Conservation (phyloP, 2,329 filamentous ascomycete genomes). For the Lecanicillium sp. region DNA sequence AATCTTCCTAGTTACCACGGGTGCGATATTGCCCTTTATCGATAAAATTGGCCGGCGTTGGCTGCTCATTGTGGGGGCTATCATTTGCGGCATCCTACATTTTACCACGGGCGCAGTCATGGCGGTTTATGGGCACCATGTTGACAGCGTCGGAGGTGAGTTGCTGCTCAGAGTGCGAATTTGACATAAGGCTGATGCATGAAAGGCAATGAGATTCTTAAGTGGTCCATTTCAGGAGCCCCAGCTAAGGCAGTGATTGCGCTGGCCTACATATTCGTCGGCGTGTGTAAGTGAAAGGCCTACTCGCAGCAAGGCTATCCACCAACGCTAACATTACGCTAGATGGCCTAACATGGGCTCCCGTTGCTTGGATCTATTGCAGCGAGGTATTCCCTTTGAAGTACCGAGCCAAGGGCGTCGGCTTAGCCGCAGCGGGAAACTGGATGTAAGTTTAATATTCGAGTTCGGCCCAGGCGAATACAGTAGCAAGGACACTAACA, state of each 20-base stretch:
- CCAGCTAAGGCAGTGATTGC: slow-evolving; percentile 43
- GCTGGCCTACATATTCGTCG: slow-evolving; percentile 39
- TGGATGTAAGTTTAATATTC: slow-evolving; percentile 21
- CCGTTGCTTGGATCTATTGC: slow-evolving; percentile 42
- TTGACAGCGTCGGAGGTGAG: slow-evolving; percentile 30
- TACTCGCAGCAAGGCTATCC: no score
- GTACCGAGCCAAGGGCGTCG: slow-evolving; percentile 45
- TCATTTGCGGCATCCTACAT: slow-evolving; percentile 37
- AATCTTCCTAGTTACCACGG: slow-evolving; percentile 46
- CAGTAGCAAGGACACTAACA: slow-evolving; percentile 20
- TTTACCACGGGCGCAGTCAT: slow-evolving; percentile 41
- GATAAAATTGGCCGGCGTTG: slow-evolving; percentile 40
- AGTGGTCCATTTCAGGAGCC: slow-evolving; percentile 35
- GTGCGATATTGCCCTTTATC: slow-evolving; percentile 39
- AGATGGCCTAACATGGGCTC: slow-evolving; percentile 26
- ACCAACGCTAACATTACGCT: no score
- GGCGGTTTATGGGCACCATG: slow-evolving; percentile 37
- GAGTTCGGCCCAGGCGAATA: slow-evolving; percentile 19
- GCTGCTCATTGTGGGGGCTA: slow-evolving; percentile 36
- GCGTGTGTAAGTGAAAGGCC: slow-evolving; percentile 15
- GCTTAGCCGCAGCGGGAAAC: slow-evolving; percentile 39
- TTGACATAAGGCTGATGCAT: slow-evolving; percentile 1
- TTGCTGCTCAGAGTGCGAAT: background rate
- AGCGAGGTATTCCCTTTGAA: slow-evolving; percentile 46
- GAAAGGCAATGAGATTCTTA: slow-evolving; percentile 36